phyloP scores from a whole-genome alignment of 2,329 filamentous ascomycete species.

The Penicillium decumbens region DNA sequence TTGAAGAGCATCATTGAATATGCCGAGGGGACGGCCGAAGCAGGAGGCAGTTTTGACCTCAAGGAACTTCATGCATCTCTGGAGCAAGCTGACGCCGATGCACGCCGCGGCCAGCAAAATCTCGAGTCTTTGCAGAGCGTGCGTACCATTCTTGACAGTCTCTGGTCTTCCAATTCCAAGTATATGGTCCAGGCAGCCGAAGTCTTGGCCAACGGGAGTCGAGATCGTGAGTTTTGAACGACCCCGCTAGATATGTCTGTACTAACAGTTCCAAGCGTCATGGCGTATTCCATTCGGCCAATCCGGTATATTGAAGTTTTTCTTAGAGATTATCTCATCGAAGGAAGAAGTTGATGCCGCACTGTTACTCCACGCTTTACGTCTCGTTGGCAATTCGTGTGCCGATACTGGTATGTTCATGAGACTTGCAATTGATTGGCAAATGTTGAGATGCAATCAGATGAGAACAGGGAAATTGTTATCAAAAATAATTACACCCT shows the following conservation, averaged over 20 bases:
- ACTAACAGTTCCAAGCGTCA: constrained; percentile 27
- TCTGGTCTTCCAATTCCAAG: constrained; percentile 37
- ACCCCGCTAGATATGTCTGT: neutral
- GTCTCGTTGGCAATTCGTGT: constrained; percentile 45
- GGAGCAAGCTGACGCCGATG: constrained; percentile 26
- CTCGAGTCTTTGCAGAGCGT: constrained; percentile 26
- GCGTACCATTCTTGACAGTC: constrained; percentile 28
- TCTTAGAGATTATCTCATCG: constrained; percentile 37
- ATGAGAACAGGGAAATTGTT: constrained; percentile 41
- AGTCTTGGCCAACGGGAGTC: constrained; percentile 40
- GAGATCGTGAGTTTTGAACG: constrained; percentile 36
- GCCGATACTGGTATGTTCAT: constrained; percentile 39
- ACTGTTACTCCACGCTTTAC: constrained; percentile 39
- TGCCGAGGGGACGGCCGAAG: constrained; percentile 22
- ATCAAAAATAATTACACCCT: constrained; percentile 38
- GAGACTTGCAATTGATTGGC: neutral
- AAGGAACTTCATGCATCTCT: constrained; percentile 30
- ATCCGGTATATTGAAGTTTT: constrained; percentile 41
- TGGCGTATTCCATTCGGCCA: constrained; percentile 40
- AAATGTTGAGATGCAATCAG: constrained; percentile 24
- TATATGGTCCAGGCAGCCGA: constrained; percentile 37
- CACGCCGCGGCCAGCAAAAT: constrained; percentile 20
- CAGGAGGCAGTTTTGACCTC: constrained; percentile 22
- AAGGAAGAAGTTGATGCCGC: constrained; percentile 26
- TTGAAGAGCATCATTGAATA: constrained; percentile 30